A percentile compares a stretch with the other conserved stretches of the same genome.
Conservation (phyloP, 192 early-diverging fungal genomes). For the Neocallimastix lanati region DNA sequence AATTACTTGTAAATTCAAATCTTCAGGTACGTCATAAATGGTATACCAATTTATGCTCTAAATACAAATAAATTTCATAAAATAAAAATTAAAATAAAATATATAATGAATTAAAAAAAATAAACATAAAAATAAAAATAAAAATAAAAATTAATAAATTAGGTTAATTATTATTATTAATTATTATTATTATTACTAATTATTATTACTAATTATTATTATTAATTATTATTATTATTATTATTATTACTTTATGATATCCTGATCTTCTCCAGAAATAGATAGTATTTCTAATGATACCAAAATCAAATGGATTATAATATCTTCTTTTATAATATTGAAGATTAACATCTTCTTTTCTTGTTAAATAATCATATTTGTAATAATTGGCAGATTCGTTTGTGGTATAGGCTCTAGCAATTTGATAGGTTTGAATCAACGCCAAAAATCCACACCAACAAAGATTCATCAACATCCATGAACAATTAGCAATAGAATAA, state of each 20-base stretch:
- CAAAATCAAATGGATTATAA: slow-evolving; percentile 63
- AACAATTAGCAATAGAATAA: background rate
- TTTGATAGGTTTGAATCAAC: slow-evolving; percentile 52
- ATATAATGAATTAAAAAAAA: no score
- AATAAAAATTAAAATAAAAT: no score
- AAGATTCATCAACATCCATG: slow-evolving; percentile 59
- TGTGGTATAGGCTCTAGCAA: slow-evolving; percentile 62
- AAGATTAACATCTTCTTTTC: background rate
- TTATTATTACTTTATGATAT: background rate
- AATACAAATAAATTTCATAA: no score
- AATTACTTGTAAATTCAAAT: background rate
- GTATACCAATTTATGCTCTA: background rate
- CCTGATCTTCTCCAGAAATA: slow-evolving; percentile 48
- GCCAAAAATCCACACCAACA: slow-evolving; percentile 69
- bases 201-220: no score
- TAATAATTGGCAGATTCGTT: slow-evolving; percentile 77
- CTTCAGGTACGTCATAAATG: background rate
- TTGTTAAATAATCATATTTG: slow-evolving; percentile 18
- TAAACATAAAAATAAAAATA: no score
- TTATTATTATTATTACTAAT: no score
- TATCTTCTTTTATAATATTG: slow-evolving; percentile 17
- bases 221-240: no score
- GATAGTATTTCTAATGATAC: slow-evolving; percentile 55
- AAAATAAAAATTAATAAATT: no score
- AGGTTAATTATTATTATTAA: no score